Base-by-base conservation (phyloP, 2,329 filamentous ascomycete genomes). In the Curvularia verruculosa region DNA sequence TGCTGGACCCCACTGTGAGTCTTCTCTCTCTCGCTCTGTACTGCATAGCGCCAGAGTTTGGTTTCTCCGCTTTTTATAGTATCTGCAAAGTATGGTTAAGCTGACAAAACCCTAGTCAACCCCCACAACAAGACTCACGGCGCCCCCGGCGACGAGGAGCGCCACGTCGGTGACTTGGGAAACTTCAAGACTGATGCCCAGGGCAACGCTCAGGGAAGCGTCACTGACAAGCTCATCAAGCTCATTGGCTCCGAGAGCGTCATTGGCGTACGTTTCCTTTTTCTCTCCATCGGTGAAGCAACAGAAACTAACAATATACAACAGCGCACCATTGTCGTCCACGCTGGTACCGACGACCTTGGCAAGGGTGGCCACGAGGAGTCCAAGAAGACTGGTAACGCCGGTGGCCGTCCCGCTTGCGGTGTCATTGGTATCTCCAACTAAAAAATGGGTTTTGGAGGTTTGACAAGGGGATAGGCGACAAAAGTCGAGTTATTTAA, bases 301-400 rank as follows among this genome's bases (percentile, higher is more conserved):
- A n/a, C 4, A 28, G 4, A 26, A 4, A 29, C 51, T 70, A 49
- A 74, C 54, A 21, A 9, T 8, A 2, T 39, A n/a, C 29, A 49
- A 45, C 70, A 95, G 91, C 93, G 95, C 77, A 98, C 95, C 68
- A 86, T 99, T 63, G 95, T 99, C 73, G 87, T 96, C 74, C 95
- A 99, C 84, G 88, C 84, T 70, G 95, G 95, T 78, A 98, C 94
- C 68, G 95, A 99, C 77, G 95, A 99, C 77, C 91, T 99, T 66
- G 95, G 95, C 80, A 91, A 90, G 85, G 92, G 92, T 74, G 91
- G 82, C 70, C 88, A 91, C 82, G 91, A 94, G 82, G 92, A 98
- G 84, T 96, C 92, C 75, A 92, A 96, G 85, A 97, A 96, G 89
- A 99, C 95, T 66, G 95, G 95, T 69, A 99, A 98, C 79, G 95